Base-by-base conservation (phyloP, 1,284 basidiomycete genomes). In the Malassezia brasiliensis region DNA sequence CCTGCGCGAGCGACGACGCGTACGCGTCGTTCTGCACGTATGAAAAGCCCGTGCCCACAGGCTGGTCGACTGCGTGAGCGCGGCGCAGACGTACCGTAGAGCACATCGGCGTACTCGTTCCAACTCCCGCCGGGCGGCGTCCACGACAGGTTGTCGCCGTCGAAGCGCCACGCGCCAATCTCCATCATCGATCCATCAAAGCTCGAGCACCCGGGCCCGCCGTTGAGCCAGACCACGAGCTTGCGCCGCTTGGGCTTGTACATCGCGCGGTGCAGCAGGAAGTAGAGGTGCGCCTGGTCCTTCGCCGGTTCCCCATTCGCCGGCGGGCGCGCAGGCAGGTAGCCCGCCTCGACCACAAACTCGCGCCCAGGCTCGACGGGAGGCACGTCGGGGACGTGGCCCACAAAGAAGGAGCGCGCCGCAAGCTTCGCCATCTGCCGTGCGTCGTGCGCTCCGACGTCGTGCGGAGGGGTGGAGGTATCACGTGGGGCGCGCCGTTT, bases 131-230 rank as follows among this genome's bases (percentile, higher is more conserved):
- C 85, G 7, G 83, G 79, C 38, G 54, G 52, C 36, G 66, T 63
- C 50, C 84, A 82, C 61, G 82, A 82, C 55, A 96, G 80, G 14
- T 85, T 84, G 22, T 86, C 86, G n/a, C 85, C 78, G 6, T 83
- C 84, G 64, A 85, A 62, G 19, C 67, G 56, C 53, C 90, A 93
- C 4, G 93, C 91, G 0, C 93, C 93, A 19, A 93, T 80, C 71
- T 99, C 93, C 90, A 99, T 94, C 84, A 99, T 86, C 32, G 90
- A 80, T 5, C 93, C 93, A 68, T 98, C 93, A 72, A 98, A 96
- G 2, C 87, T 90, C 0, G 90, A 94, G 75, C 93, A 98, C 36
- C 94, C 93, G 17, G 89, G 91, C 17, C 88, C 93, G 39, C 88
- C 91, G 76, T 96, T 96, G 74, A 96, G 89, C 93, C 93, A 98